Conservation (phyloP, 2,329 filamentous ascomycete species). For the Trichoderma polysporum region DNA sequence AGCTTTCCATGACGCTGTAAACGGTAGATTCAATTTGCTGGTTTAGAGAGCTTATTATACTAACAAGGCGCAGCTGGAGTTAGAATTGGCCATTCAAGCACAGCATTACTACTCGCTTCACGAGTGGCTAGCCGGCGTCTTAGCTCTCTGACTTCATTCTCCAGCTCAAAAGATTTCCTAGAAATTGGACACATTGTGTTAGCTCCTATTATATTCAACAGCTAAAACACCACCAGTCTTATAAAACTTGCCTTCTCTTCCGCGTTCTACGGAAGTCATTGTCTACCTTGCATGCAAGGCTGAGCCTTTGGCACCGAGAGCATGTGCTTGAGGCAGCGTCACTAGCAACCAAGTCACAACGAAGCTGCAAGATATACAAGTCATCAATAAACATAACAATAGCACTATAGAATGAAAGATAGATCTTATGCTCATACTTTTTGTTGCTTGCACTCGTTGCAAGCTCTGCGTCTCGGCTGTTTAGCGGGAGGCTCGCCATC, state of each 20-base stretch:
- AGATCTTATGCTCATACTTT: background rate
- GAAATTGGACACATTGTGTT: background rate
- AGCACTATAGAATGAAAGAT: rapidly evolving
- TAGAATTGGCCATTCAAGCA: background rate
- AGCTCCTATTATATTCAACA: background rate
- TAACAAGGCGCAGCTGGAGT: conserved; percentile 1
- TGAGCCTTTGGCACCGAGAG: conserved; percentile 6
- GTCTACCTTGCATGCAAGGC: conserved; percentile 10
- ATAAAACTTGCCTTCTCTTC: background rate
- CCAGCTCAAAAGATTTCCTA: conserved; percentile 12
- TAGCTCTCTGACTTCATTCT: conserved; percentile 10
- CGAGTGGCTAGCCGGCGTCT: conserved; percentile 3
- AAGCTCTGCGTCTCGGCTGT: conserved; percentile 9
- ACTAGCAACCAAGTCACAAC: conserved; percentile 6
- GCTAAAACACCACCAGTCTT: too few species aligned
- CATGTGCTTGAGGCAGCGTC: background rate
- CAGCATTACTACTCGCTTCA: background rate
- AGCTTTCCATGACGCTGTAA: background rate
- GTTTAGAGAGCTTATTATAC: background rate
- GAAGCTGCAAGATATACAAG: background rate
- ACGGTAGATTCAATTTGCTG: background rate
- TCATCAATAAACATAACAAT: background rate
- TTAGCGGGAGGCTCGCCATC: background rate
- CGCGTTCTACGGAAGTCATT: conserved; percentile 6
- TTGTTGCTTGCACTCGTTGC: conserved; percentile 12